A percentile compares a stretch with the other conserved stretches of the same genome.
Evolutionary conservation across 768 basidiomycete species (phyloP).

Genomic region (Boletellus ananas): DNA sequence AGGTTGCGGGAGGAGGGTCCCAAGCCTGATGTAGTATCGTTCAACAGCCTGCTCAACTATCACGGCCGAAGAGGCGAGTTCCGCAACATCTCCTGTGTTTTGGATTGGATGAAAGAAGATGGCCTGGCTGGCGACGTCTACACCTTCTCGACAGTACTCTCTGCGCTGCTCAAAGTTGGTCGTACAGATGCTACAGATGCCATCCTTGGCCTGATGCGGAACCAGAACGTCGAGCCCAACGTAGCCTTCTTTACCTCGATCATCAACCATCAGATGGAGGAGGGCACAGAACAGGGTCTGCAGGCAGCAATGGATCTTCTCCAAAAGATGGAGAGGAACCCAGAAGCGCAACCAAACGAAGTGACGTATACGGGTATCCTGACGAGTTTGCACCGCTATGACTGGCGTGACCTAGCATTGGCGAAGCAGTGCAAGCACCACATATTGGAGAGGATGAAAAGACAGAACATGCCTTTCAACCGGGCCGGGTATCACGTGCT

Average conservation of each 20-base stretch:
- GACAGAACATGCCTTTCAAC: conserved; percentile 49
- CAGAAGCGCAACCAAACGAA: conserved; percentile 55
- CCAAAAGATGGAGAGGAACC: conserved; percentile 65
- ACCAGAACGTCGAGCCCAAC: conserved; percentile 69
- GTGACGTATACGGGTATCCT: conserved; percentile 84
- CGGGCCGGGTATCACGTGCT: conserved; percentile 75
- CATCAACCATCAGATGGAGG: conserved; percentile 67
- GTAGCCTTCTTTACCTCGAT: conserved; percentile 76
- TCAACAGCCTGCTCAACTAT: conserved; percentile 76
- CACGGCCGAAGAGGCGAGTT: conserved; percentile 63
- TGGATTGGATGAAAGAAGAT: conserved; percentile 54
- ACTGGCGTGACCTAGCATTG: conserved; percentile 43
- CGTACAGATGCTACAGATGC: conserved; percentile 61
- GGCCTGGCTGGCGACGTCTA: conserved; percentile 70
- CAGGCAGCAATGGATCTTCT: conserved; percentile 66
- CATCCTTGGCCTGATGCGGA: conserved; percentile 70
- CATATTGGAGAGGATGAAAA: conserved; percentile 58
- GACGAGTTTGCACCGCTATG: conserved; percentile 62
- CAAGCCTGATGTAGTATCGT: conserved; percentile 66
- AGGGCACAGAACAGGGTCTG: conserved; percentile 51
- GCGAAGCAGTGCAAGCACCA: conserved; percentile 45
- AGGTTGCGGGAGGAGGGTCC: conserved; percentile 51
- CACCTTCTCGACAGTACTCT: conserved; percentile 84
- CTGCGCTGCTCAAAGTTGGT: conserved; percentile 67
- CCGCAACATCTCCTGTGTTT: conserved; percentile 49